Evolutionary conservation across 495 filamentous ascomycete genomes (phyloP), one percentile per base, ranked within the genome.

Genomic region (Xylaria sp.): DNA sequence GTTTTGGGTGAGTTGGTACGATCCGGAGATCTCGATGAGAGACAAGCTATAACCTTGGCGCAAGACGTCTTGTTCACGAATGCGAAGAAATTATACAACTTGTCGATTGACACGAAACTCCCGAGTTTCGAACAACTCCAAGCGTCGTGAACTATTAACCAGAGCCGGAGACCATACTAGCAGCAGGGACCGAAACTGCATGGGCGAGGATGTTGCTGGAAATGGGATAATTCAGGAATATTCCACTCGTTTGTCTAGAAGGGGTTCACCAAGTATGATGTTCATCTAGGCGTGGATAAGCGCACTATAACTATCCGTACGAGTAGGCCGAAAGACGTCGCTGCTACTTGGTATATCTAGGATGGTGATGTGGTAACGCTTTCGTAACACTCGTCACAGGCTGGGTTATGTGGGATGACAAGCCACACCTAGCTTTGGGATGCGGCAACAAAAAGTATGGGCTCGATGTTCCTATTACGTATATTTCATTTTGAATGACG

Each of bases 11-110:
- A 62, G 59, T 5, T 62, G 12, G 84, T 21, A 80, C 85, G 12
- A 86, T 85, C 4, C 88, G 92, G 72, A 81, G 90, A 6, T 85
- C 82, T 62, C 14, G 21, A 62, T 8, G 76, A 84, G 65, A 58
- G 74, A 14, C 88, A 92, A 69, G 92, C 91, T 1, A 84, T 87
- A 48, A 79, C 83, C 19, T 80, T 89, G 0, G 88, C 85, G 2
- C 85, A 84, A 46, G 88, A 90, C 68, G 84, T 93, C 12, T 77
- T 93, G 0, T 94, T 93, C 80, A 83, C 87, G 68, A 95, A 93
- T 74, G 87, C 92, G 0, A 93, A 93, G 74, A 80, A 81, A 17
- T 78, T 94, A 0, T 94, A 95, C 17, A 43, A 62, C 21, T 1
- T 62, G 37, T 41, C 35, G 19, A 2, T 43, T 14, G 8, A 43